Evolutionary conservation across 169 alveolate genomes (phyloP), one percentile per base, ranked within the genome.

Genomic region (Plasmodium inui): DNA sequence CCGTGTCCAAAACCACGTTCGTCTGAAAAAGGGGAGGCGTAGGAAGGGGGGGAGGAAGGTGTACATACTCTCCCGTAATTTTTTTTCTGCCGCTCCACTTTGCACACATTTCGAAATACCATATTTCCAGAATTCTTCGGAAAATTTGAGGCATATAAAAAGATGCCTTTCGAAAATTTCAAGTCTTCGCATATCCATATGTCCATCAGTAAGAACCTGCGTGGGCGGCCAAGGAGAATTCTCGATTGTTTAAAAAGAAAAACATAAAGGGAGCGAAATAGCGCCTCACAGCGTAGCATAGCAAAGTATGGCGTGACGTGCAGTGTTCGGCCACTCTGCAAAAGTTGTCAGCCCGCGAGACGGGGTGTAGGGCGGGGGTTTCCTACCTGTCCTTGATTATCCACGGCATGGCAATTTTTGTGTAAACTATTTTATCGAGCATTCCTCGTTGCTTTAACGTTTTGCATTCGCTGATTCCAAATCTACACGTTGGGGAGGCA

Each of bases 361-460:
- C 8, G 17, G 28, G 1, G 39, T 34, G 19, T 9, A 41, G 39
- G 28, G 71, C 2, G 1, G 71, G 4, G 1, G 10, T 17, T 46
- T 46, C 44, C 37, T 32, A 85, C 93, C 93, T 85, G 44, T 85
- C 93, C 28, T 72, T 85, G 28, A 85, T 53, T 34, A 85, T 53
- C 93, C 93, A 85, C 7, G 93, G 93, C 93, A 74, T 85, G 7
- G 93, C 93, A 74, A 85, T 74, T 85, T 44, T 85, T n/a, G 93
- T 50, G 57, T 74, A 85, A 28, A 85, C 81, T 28, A 85, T 85
- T 85, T 85, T 85, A 28, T 85, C 93, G 3, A 74, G 22, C 26
- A 74, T 37, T 26, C 93, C 93, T 50, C 93, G 61, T 14, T 73
- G 71, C 82, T 74, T 85, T 46, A 85, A 19, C 6, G 67, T 32